Base-by-base conservation (phyloP, 176 grass and related monocot species). In the Musa itinerans region DNA sequence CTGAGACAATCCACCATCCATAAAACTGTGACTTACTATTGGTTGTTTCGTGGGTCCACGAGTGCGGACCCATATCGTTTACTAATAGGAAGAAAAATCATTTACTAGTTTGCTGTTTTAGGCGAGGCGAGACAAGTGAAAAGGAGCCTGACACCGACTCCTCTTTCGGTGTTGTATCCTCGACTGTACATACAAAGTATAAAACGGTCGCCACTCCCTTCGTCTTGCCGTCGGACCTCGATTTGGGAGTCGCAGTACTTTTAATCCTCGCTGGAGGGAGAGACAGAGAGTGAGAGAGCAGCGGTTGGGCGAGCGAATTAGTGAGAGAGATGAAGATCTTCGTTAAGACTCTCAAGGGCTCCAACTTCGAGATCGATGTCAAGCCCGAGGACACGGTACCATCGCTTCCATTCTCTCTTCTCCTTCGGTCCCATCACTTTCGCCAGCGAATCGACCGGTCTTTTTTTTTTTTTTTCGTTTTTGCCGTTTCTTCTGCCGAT, bases 341-440 rank as follows among this genome's bases (percentile, higher is more conserved):
- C 65, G 65, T 68, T 11, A 68, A 68, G 65, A 68, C 65, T 68
- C 65, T 68, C 65, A 68, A 68, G 25, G 65, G 65, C 26, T 43
- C 65, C 14, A 68, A 68, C 65, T 68, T 68, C 14, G 26, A 68
- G 65, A 68, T 68, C 26, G 65, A 68, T 68, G 65, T 68, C 13
- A 68, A 17, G 65, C 65, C 26, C 25, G 65, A 68, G 65, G 4
- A 15, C 13, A 96, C 87, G 86, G 92, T 96, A 80, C 5, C 65
- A 17, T 68, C 65, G 11, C 12, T 15, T 7, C 65, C 34, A 6
- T 29, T 12, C 26, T 67, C 67, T 76, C 24, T 2, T 49, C 56
- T 56, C 65, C 49, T 76, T 73, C 80, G 79, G 86, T 88, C 81
- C 78, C n/a, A 1, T 61, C 26, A 6, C 14, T 79, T 79, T 27